Percentiles rank a stretch among this genome's conserved stretches.
Evolutionary conservation across 345 rosid species (phyloP).

Genomic region (Corymbia maculata): DNA sequence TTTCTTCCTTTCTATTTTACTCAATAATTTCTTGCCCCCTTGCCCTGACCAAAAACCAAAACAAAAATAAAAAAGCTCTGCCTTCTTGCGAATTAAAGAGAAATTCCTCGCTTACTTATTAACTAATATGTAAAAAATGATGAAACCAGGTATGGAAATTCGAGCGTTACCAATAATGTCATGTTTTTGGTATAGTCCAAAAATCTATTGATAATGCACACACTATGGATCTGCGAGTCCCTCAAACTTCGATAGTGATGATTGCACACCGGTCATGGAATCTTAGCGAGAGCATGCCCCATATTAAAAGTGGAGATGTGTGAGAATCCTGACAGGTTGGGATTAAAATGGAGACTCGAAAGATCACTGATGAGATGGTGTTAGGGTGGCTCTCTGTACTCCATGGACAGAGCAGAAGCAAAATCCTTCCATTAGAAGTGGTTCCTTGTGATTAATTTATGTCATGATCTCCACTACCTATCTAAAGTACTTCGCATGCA

Average conservation of each 20-base stretch:
- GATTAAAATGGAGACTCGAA: neutral
- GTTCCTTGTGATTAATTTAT: neutral
- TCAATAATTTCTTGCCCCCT: neutral
- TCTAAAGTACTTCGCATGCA: neutral
- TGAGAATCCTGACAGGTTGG: too few relatives aligned
- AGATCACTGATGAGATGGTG: neutral
- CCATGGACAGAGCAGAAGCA: neutral
- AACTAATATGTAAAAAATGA: too few relatives aligned
- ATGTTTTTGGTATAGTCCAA: neutral
- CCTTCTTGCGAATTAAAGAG: neutral
- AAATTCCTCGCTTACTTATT: neutral
- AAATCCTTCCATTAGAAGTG: neutral
- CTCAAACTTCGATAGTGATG: too few relatives aligned
- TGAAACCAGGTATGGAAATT: neutral
- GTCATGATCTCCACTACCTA: neutral
- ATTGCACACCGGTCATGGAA: rapidly evolving
- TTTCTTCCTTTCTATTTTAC: neutral
- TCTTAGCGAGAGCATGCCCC: too few relatives aligned
- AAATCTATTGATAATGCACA: too few relatives aligned
- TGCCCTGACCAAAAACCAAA: neutral
- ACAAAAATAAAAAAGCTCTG: neutral
- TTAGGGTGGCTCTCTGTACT: neutral
- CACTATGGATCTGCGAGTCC: rapidly evolving
- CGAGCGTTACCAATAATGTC: neutral
- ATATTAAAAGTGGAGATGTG: neutral